Evolutionary conservation across 306 rosid species (phyloP), one percentile per base, ranked within the genome.

Genomic region (Cicer cuneatum): DNA sequence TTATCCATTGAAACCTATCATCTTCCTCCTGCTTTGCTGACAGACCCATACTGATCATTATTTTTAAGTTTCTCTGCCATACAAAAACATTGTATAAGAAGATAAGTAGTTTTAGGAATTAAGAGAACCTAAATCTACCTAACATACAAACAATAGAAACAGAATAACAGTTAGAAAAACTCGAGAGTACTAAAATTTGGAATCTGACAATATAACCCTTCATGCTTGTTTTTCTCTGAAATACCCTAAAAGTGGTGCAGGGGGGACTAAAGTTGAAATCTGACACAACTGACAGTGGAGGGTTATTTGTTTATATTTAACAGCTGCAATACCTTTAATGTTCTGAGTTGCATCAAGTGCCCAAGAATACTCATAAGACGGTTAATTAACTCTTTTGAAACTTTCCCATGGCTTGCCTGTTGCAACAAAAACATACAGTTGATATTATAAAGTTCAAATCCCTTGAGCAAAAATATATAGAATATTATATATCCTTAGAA

Each of bases 321-420:
- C 16, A 37, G 59, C 52, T 53, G 70, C 21, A 39, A 71, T 86
- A 95, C 99, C 99, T 95, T 95, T 39, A 95, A 83, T 65, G 99
- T 95, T 82, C 99, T 87, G 77, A 95, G 97, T 80, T 95, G 99
- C 65, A 95, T 90, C 85, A 92, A 78, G 87, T 95, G 99, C 73
- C 99, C 99, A 69, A 95, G 88, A 84, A 81, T 92, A 84, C 92
- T 86, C 96, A 90, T 92, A 74, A 95, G 99, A 53, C 93, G 98
- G 80, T 86, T 92, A 80, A 92, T 83, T 75, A 92, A 85, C 81
- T 92, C 96, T 75, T 92, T 95, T 2, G 99, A 82, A 47, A 92
- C 84, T 83, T 92, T 95, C 73, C 99, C 99, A 37, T 95, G 96
- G 86, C 87, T 92, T 73, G 99, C 93, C 97, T 95, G 96, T 85